phyloP scores from a whole-genome alignment of 768 basidiomycete species.

The Boletus huronensis region DNA sequence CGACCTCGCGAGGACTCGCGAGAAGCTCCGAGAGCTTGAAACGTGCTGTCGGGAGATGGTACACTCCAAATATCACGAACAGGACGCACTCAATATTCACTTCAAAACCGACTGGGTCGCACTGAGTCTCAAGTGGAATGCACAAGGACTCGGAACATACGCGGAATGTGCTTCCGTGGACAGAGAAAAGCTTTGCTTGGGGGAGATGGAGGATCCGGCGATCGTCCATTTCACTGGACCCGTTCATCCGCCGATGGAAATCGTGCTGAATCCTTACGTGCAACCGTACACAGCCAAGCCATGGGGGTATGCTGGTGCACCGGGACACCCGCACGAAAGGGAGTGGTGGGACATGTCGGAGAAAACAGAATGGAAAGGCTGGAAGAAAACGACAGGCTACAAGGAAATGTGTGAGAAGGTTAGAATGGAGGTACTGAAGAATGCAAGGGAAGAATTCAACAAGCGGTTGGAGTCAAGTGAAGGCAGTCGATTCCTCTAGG shows the following conservation, averaged over 20 bases:
- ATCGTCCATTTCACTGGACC: constrained; percentile 62
- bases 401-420: constrained; percentile 15
- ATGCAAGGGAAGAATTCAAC: constrained; percentile 8
- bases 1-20: constrained; percentile 42
- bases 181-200: constrained; percentile 32
- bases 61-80: constrained; percentile 39
- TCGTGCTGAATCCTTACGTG: constrained; percentile 48
- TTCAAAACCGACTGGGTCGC: constrained; percentile 43
- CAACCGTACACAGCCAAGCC: constrained; percentile 54
- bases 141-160: constrained; percentile 56
- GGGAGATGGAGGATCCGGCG: constrained; percentile 37
- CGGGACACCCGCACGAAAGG: constrained; percentile 44
- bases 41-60: constrained; percentile 25
- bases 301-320: constrained; percentile 54
- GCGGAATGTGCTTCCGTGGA: constrained; percentile 35
- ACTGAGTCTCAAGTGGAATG: constrained; percentile 48
- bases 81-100: constrained; percentile 49
- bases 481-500: not conserved
- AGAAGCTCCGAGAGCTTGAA: constrained; percentile 24
- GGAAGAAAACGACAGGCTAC: constrained; percentile 25
- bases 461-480: not conserved
- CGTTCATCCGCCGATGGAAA: constrained; percentile 42
- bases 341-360: constrained; percentile 48
- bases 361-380: constrained; percentile 43
- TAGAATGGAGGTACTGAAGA: constrained; percentile 5